Conservation (phyloP, 2,329 filamentous ascomycete genomes). For the Paradendryphiella salina region DNA sequence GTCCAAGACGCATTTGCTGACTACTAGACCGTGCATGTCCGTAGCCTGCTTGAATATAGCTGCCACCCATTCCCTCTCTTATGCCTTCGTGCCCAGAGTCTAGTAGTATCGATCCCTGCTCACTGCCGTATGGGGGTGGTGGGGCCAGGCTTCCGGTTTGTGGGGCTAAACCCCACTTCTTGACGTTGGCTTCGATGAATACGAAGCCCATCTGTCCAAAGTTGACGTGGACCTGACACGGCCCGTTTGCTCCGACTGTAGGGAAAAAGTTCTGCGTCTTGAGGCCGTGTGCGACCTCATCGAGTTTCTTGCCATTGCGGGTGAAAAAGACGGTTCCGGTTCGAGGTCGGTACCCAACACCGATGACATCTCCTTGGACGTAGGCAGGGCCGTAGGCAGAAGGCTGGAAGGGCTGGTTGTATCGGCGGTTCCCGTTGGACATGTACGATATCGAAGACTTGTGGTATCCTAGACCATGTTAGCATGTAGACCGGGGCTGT, state of each 20-base stretch:
- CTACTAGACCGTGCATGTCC: slow-evolving; percentile 75
- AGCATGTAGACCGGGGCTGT: slow-evolving; percentile 13
- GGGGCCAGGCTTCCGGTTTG: slow-evolving; percentile 94
- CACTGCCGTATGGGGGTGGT: slow-evolving; percentile 93
- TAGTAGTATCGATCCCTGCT: slow-evolving; percentile 93
- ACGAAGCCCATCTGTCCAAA: slow-evolving; percentile 98
- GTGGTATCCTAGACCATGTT: slow-evolving; percentile 70
- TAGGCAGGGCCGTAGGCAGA: slow-evolving; percentile 81
- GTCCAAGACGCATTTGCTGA: slow-evolving; percentile 72
- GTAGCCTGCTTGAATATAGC: slow-evolving; percentile 51
- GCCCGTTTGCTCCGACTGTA: slow-evolving; percentile 92
- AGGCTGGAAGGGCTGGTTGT: slow-evolving; percentile 86
- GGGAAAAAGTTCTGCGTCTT: slow-evolving; percentile 98
- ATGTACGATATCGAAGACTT: slow-evolving; percentile 91
- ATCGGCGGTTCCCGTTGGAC: slow-evolving; percentile 81
- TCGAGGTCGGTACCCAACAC: slow-evolving; percentile 90
- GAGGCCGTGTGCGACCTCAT: slow-evolving; percentile 89
- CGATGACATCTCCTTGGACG: slow-evolving; percentile 93
- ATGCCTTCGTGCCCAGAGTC: slow-evolving; percentile 70
- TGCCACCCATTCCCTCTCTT: slow-evolving; percentile 56
- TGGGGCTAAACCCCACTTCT: slow-evolving; percentile 97
- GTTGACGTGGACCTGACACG: slow-evolving; percentile 91
- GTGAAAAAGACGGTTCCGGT: slow-evolving; percentile 98
- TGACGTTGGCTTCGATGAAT: slow-evolving; percentile 98
- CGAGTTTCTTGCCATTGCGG: slow-evolving; percentile 94